Percentiles rank a stretch among this genome's conserved stretches.
Evolutionary conservation across 2,329 filamentous ascomycete species (phyloP).

Genomic region (Pyrenochaeta sp.): DNA sequence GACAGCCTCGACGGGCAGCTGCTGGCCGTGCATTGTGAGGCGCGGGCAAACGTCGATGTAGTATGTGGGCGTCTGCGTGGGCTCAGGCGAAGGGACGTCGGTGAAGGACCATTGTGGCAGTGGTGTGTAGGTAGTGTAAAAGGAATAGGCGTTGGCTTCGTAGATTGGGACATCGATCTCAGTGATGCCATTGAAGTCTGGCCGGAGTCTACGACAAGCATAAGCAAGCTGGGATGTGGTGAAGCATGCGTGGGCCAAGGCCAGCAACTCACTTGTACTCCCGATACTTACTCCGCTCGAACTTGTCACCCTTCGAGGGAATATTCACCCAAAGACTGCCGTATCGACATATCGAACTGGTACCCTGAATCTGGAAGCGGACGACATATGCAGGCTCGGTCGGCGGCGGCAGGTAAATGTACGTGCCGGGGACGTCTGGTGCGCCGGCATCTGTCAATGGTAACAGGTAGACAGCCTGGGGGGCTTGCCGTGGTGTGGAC

Average conservation of each 20-base stretch:
- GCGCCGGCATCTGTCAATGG: conserved; percentile 92
- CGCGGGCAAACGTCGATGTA: conserved; percentile 94
- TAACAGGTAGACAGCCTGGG: conserved; percentile 75
- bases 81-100: conserved; percentile 59
- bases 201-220: conserved; percentile 71
- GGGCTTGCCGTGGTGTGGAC: conserved; percentile 26
- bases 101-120: conserved; percentile 78
- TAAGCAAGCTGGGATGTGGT: conserved; percentile 17
- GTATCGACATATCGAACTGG: conserved; percentile 92
- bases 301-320: conserved; percentile 76
- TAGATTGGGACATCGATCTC: conserved; percentile 89
- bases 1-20: conserved; percentile 83
- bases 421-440: conserved; percentile 86
- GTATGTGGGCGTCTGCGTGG: conserved; percentile 77
- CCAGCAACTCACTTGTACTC: conserved; percentile 79
- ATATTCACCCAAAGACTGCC: conserved; percentile 98
- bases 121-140: conserved; percentile 91
- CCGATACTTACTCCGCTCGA: conserved; percentile 80
- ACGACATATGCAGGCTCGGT: conserved; percentile 76
- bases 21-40: conserved; percentile 75
- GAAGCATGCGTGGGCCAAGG: conserved; percentile 1
- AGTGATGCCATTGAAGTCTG: conserved; percentile 91
- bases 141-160: conserved; percentile 86
- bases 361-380: conserved; percentile 91
- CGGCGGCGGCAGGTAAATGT: conserved; percentile 88